Conservation (phyloP, 768 basidiomycete genomes). For the Suillus placidus region DNA sequence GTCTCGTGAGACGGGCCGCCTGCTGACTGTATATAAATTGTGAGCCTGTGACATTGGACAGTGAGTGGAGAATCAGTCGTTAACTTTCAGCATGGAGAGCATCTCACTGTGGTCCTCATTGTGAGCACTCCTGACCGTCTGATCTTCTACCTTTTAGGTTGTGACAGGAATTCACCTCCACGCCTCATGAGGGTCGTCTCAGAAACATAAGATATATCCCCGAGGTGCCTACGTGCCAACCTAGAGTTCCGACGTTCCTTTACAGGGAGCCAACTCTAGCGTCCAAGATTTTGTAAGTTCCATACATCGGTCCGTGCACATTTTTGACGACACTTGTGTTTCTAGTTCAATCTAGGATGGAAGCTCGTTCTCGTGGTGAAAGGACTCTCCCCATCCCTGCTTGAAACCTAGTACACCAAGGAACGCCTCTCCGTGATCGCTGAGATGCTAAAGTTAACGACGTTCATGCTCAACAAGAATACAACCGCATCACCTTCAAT, state of each 20-base stretch:
- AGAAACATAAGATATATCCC: too few relatives aligned
- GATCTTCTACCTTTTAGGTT: too few relatives aligned
- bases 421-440: conserved; percentile 31
- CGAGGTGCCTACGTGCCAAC: too few relatives aligned
- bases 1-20: neutral
- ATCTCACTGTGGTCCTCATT: neutral
- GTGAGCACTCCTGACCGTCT: too few relatives aligned
- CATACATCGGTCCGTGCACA: too few relatives aligned
- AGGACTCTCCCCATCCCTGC: conserved; percentile 22
- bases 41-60: neutral
- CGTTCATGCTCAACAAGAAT: conserved; percentile 19
- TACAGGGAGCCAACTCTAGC: too few relatives aligned
- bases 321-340: too few relatives aligned
- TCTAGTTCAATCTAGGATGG: conserved; percentile 25
- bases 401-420: conserved; percentile 24
- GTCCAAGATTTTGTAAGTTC: too few relatives aligned
- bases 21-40: neutral
- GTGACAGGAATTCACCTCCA: too few relatives aligned
- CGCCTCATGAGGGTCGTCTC: too few relatives aligned
- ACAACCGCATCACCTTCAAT: conserved; percentile 14
- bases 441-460: conserved; percentile 28
- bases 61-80: neutral
- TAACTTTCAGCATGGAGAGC: neutral
- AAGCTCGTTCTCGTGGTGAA: conserved; percentile 29
- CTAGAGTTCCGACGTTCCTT: too few relatives aligned